Base-by-base conservation (phyloP, 305 asterid genomes). In the Caryopteris hybrid region DNA sequence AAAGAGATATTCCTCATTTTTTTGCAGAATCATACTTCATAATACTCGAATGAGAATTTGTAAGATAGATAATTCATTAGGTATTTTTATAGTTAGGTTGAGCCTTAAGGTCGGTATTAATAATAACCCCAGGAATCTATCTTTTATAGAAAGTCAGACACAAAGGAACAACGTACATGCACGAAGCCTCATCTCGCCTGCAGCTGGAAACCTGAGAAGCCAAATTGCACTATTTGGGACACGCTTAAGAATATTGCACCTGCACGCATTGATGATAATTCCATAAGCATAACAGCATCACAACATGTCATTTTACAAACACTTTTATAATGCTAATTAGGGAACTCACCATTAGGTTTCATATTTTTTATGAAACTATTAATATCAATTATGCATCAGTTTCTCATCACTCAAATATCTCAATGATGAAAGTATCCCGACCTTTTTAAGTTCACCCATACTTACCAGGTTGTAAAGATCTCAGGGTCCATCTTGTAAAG, bases 401-500 rank as follows among this genome's bases (percentile, higher is more conserved):
- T n/a, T n/a, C n/a, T n/a, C n/a, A n/a, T n/a, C n/a, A n/a, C n/a
- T n/a, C n/a, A n/a, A n/a, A n/a, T n/a, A n/a, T n/a, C n/a, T n/a
- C n/a, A n/a, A n/a, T n/a, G n/a, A n/a, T n/a, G n/a, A n/a, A n/a
- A n/a, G n/a, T n/a, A n/a, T n/a, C n/a, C n/a, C n/a, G n/a, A n/a
- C n/a, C n/a, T n/a, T n/a, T n/a, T n/a, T n/a, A n/a, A n/a, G n/a
- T n/a, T n/a, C 5, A 20, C 51, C 52, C 70, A 70, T 41, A 50
- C 33, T 43, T 89, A 94, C 99, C 99, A 94, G 58, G 97, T 85
- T 0, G 68, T 73, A 69, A 91, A 84, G 70, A 91, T 86, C 60
- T 91, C 99, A 3, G 99, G 99, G 75, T 94, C 99, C 99, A 94
- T 94, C 94, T 94, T 94, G 85, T 94, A 94, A 60, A 94, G 98